Base-by-base conservation (phyloP, 139 green algal genomes). In the Coccomyxa sp. region DNA sequence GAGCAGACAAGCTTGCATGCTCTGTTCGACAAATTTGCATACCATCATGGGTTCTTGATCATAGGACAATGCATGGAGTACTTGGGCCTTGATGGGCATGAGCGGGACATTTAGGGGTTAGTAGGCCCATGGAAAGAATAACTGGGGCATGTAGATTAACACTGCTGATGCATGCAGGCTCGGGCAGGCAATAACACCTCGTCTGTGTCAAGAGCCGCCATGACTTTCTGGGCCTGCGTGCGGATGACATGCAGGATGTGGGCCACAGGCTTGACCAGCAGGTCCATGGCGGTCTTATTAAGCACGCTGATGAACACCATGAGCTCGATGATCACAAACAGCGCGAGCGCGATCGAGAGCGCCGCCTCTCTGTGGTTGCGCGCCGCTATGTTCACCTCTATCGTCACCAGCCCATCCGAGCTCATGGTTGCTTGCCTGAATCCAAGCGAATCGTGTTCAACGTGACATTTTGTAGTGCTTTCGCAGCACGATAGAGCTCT, bases 261-360 rank as follows among this genome's bases (percentile, higher is more conserved):
- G 58, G 63, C 60, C 45, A 88, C 58, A 27, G 76, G 79, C 68
- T 66, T 27, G 79, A 93, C 82, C 58, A 93, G 82, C 67, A 91
- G 83, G 32, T 28, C 23, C 28, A 76, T 81, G 25, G 85, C 85
- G 23, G 82, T 87, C 0, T 75, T 17, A 79, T 86, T 83, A 51
- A 91, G 81, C 3, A 89, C 58, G 23, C 76, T 74, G 58, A 83
- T 81, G 79, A 89, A 87, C 0, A 85, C 28, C 51, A 82, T 76
- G 23, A 89, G 83, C 83, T 87, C 85, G 11, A 87, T 14, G 66
- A 88, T 84, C 21, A 88, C 83, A 78, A 85, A 87, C 45, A 89
- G 21, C 76, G 83, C 83, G 51, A 91, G 78, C 10, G 82, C 18
- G n/a, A 91, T 88, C 51, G 86, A 84, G 0, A 84, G 51, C 71